These are phyloP conservation scores for Thielaviopsis musarum DNA, from an alignment of 2,329 filamentous ascomycete species.

Conservation along the genomic window DNA sequence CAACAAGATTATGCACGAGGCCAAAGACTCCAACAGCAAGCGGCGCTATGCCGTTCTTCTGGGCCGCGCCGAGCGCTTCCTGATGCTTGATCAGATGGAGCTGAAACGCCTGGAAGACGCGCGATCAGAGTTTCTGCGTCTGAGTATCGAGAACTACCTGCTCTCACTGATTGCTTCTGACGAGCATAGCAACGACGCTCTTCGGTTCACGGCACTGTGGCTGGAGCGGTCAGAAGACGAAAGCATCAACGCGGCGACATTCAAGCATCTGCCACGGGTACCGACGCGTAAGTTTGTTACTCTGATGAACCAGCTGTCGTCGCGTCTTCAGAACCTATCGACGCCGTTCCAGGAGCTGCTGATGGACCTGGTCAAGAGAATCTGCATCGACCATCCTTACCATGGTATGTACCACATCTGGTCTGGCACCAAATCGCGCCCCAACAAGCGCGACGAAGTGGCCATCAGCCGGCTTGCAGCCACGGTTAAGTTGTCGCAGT, in stretches of 20 bases:
- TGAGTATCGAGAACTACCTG: constrained; percentile 87
- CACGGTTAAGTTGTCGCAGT: constrained; percentile 49
- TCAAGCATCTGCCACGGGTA: constrained; percentile 51
- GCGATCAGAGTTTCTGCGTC: constrained; percentile 66
- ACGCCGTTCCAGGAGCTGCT: constrained; percentile 63
- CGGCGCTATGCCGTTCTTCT: constrained; percentile 43
- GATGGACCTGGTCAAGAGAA: constrained; percentile 56
- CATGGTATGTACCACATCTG: constrained; percentile 97
- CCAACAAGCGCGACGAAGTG: constrained; percentile 54
- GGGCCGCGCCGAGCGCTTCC: constrained; percentile 67
- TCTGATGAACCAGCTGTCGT: constrained; percentile 91
- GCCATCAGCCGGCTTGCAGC: constrained; percentile 59
- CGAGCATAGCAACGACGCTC: constrained; percentile 70
- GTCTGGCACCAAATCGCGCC: constrained; percentile 55
- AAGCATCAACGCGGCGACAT: constrained; percentile 61
- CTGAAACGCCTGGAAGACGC: constrained; percentile 61
- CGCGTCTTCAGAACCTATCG: constrained; percentile 59
- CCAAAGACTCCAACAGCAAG: constrained; percentile 32
- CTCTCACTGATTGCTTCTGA: constrained; percentile 73
- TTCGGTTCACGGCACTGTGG: constrained; percentile 91
- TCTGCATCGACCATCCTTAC: constrained; percentile 85
- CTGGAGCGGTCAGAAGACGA: constrained; percentile 67
- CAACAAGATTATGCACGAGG: constrained; percentile 33
- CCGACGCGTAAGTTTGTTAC: constrained; percentile 83
- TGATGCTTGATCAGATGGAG: constrained; percentile 78